Percentiles rank a stretch among this genome's conserved stretches.
These are phyloP conservation scores for Hysterium pulicare DNA, from an alignment of 2,329 filamentous ascomycete genomes.

Conservation along the genomic window DNA sequence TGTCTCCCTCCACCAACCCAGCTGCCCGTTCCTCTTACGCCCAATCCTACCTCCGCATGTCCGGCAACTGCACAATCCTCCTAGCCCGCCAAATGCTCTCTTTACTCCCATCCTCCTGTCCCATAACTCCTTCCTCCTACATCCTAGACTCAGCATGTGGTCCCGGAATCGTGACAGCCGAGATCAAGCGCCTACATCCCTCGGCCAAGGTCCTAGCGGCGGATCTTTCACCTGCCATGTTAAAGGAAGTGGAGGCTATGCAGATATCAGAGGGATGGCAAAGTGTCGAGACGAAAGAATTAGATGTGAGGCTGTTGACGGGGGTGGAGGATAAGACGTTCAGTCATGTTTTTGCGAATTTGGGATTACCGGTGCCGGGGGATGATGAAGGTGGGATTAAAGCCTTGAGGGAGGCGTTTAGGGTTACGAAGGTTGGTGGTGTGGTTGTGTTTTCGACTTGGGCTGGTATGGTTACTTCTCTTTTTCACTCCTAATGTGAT, in stretches of 20 bases:
- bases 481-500: background rate
- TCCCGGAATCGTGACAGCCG: background rate
- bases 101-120: background rate
- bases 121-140: background rate
- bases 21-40: background rate
- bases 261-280: background rate
- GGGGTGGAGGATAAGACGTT: background rate
- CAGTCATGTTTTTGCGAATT: slow-evolving; percentile 1
- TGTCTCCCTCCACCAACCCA: background rate
- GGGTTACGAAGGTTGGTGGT: background rate
- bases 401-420: background rate
- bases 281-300: background rate
- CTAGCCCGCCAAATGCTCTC: background rate
- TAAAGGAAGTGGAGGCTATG: background rate
- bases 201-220: background rate
- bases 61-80: background rate
- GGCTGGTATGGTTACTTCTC: background rate
- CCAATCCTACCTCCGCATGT: background rate
- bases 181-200: background rate
- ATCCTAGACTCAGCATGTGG: background rate
- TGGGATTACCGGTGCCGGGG: background rate
- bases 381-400: background rate
- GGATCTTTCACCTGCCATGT: background rate
- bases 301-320: background rate
- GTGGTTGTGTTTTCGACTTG: background rate